Base-by-base conservation (phyloP, 495 filamentous ascomycete species). In the Pyronema omphalodes region DNA sequence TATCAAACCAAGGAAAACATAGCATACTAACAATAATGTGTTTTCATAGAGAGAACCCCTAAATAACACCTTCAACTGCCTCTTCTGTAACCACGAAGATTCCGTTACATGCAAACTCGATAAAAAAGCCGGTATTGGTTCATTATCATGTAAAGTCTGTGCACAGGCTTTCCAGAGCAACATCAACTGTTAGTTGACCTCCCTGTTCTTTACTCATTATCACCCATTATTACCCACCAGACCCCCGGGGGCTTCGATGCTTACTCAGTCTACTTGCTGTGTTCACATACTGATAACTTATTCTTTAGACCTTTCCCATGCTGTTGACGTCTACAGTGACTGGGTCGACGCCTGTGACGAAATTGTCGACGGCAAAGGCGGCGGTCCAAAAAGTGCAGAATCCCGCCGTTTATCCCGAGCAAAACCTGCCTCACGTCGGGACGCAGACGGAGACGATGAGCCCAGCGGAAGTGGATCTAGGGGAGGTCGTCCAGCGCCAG, bases 51-150 rank as follows among this genome's bases (percentile, higher is more conserved):
- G 76, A 64, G 89, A 94, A 61, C 83, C 86, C 11, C 76, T 98
- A n/a, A 72, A 86, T 12, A 88, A 82, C 2, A 74, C 78, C 17
- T 98, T 98, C 67, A 79, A 86, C n/a, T 98, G 91, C 65, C 78
- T 95, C 34, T 98, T 98, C 69, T 98, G 91, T 73, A 96, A 94
- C 67, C 87, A 96, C 69, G 93, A 96, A 63, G 86, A 84, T 44
- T 82, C 88, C 0, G 84, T 98, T 36, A 73, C 79, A 1, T 83
- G 93, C 59, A 86, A 88, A 64, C 70, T 98, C 39, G 86, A 96
- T 58, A 94, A 91, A 73, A 96, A 95, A 66, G 71, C 78, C 6
- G 86, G 85, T 33, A 71, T 94, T 19, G 91, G 88, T 5, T 72
- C 79, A 41, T 76, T 98, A 6, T 77, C 80, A 17, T 98, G 91